Evolutionary conservation across 225 moss, liverwort and hornwort genomes (phyloP).

Genomic region (Pseudoscleropodium purum): DNA sequence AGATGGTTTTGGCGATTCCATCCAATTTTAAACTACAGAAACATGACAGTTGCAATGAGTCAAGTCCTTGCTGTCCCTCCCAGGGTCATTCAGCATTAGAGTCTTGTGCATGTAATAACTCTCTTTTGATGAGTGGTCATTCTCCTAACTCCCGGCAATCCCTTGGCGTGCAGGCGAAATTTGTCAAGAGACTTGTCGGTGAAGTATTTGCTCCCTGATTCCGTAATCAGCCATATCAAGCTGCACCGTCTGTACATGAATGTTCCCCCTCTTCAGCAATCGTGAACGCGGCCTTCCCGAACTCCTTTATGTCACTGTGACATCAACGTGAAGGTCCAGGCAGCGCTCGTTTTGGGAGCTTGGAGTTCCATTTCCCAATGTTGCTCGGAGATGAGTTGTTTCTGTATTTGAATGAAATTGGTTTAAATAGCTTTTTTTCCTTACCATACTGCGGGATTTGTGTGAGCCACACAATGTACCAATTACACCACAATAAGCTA

Average conservation of each 20-base stretch:
- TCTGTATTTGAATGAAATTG: background rate
- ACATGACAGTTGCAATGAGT: background rate
- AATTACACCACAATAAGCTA: conserved; percentile 14
- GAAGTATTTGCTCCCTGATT: conserved; percentile 74
- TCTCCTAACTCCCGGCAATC: background rate
- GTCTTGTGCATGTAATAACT: background rate
- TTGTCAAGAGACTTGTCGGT: conserved; percentile 78
- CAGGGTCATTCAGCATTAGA: background rate
- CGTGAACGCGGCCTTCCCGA: background rate
- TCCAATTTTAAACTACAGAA: background rate
- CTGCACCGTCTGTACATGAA: conserved; percentile 60
- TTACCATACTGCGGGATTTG: background rate
- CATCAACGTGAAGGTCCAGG: background rate
- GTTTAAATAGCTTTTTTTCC: background rate
- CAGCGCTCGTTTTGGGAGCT: background rate
- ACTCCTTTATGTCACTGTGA: background rate
- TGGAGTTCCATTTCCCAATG: conserved; percentile 9
- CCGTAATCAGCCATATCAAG: conserved; percentile 78
- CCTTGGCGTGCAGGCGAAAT: conserved; percentile 38
- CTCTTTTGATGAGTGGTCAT: background rate
- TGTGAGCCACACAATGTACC: conserved; percentile 11
- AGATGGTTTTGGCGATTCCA: background rate
- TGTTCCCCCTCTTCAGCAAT: background rate
- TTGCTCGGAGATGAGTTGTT: conserved; percentile 2
- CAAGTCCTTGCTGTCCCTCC: background rate